Evolutionary conservation across 257 asterid species (phyloP), one percentile per base, ranked within the genome.

Genomic region (Primulina huaijiensis): DNA sequence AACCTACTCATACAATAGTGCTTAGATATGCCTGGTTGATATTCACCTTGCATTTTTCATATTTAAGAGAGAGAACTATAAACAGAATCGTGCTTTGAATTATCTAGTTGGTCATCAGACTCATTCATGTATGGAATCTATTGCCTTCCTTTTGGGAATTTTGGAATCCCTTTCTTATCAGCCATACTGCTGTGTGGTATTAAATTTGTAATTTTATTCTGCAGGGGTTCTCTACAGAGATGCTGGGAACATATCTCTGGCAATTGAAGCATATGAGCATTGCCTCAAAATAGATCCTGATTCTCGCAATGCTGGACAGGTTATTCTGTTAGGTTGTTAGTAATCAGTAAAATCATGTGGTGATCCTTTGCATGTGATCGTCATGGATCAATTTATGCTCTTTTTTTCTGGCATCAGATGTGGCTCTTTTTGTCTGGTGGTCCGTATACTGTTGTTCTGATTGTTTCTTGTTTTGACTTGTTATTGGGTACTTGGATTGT

Each of bases 241-340:
- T 87, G 99, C 98, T 60, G 98, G 99, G 50, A 92, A 80, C 76
- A 94, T 94, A 81, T 80, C 90, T 80, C 87, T 94, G 74, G 98
- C 99, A 27, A 87, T 94, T 82, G 99, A 94, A 82, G 99, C 99
- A 77, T 94, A 94, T 81, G 99, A 92, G 74, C 96, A 89, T 80
- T 91, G 99, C 86, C 95, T 94, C 73, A 94, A 92, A 82, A 89
- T 94, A 65, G 99, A 94, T 81, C 96, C 95, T 3, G 99, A 94
- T 83, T 94, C 99, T 72, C 97, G 99, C 66, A 94, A 94, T 83
- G 99, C 99, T 9, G 98, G 99, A 82, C 99, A 94, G 97, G 99
- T 92, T 80, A 64, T 78, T 53, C 77, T 50, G 67, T 80, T 72
- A 25, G 35, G 25, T 65, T 69, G 60, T 65, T 62, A 62, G 58